Evolutionary conservation across 129 eudicot species (phyloP), one percentile per base, ranked within the genome.

Genomic region (Kitagawia praeruptora): DNA sequence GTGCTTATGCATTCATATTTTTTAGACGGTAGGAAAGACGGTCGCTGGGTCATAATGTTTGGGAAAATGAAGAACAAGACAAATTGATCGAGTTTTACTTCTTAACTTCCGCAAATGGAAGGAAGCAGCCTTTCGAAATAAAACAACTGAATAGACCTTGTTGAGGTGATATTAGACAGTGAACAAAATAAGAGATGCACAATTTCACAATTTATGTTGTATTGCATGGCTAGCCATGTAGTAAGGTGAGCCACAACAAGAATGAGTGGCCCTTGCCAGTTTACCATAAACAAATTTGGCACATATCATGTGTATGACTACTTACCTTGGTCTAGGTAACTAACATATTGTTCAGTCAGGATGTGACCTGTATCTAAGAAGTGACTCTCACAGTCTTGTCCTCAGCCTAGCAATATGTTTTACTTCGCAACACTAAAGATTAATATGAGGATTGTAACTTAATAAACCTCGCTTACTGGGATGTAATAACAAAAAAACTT

Each of bases 391-490:
- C 8, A 9, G 14, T 58, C 34, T 8, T 58, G 69, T 61, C 27
- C 37, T 25, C 69, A 61, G 34, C 34, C 34, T 25, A 4, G 37
- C 34, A 25, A 61, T 61, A 25, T 61, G 69, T 61, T 61, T 61
- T 25, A 23, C 61, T 53, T 61, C 14, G 13, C 11, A 7, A 2
- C 27, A 25, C 4, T 34, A 16, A 4, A 28, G 1, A 64, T 64
- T 13, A 3, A 80, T 85, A 83, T 80, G 69, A 78, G 66, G 51
- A 78, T 81, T 78, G 34, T 16, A 69, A 18, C 3, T 40, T 37
- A 42, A 56, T 34, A 34, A 34, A 66, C 51, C 51, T 11, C 51
- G 51, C 6, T 44, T 3, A 44, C 47, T 8, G 51, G 4, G 4
- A 14, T 15, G 4, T 48, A 63, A 27, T 53, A 54, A 82, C 81